Evolutionary conservation across 2,329 filamentous ascomycete genomes (phyloP).

Genomic region (Thermothelomyces thermophilus): DNA sequence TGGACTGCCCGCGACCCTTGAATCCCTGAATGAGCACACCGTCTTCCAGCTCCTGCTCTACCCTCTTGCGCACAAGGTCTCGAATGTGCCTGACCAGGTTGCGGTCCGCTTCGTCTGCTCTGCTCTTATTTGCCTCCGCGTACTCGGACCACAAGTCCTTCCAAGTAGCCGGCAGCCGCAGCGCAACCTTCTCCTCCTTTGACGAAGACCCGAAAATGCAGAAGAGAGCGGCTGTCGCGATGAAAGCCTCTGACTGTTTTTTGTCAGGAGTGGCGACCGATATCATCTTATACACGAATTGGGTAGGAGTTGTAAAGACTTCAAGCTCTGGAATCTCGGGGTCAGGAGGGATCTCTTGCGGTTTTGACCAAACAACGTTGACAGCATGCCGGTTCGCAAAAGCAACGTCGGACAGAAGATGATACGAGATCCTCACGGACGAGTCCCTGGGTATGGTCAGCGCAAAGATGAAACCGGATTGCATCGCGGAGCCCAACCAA

Average conservation of each 20-base stretch:
- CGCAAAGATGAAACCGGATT: constrained; percentile 10
- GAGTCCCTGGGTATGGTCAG: constrained; percentile 51
- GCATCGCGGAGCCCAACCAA: constrained; percentile 36
- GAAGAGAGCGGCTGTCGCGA: constrained; percentile 77
- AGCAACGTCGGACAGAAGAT: constrained; percentile 61
- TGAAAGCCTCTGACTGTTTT: constrained; percentile 79
- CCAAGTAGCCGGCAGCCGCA: constrained; percentile 74
- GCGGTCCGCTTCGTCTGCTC: constrained; percentile 65
- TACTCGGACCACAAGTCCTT: constrained; percentile 82
- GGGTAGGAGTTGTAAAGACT: constrained; percentile 39
- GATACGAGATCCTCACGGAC: constrained; percentile 59
- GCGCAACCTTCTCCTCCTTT: constrained; percentile 79
- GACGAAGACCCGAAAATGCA: constrained; percentile 67
- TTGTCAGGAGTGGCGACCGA: constrained; percentile 65
- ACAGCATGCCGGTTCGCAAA: constrained; percentile 73
- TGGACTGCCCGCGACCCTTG: constrained; percentile 49
- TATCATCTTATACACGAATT: constrained; percentile 66
- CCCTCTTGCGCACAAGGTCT: constrained; percentile 59
- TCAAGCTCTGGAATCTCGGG: constrained; percentile 40
- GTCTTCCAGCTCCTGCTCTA: constrained; percentile 64
- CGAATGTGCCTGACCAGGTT: constrained; percentile 61
- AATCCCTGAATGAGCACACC: constrained; percentile 74
- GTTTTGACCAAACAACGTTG: constrained; percentile 71
- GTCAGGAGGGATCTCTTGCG: constrained; percentile 45
- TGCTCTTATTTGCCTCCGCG: constrained; percentile 60